Evolutionary conservation across 1,284 basidiomycete genomes (phyloP).

Genomic region (Malassezia psittaci): DNA sequence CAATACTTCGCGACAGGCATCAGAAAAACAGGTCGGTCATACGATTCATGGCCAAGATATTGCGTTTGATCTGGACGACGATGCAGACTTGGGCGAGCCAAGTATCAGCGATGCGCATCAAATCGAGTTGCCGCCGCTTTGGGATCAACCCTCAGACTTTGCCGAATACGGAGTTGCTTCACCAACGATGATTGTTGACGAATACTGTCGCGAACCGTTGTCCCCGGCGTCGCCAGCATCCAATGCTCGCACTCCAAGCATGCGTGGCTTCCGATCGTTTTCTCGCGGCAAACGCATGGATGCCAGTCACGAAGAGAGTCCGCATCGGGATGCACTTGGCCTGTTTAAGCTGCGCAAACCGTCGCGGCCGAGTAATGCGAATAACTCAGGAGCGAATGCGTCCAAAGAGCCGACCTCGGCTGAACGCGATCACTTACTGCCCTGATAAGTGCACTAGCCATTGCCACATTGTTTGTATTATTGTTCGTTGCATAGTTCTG

Average conservation of each 20-base stretch:
- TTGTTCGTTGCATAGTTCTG: background rate
- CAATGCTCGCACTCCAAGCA: background rate
- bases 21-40: background rate
- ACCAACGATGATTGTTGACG: conserved; percentile 16
- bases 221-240: background rate
- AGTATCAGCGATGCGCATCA: conserved; percentile 1
- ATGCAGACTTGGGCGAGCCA: conserved; percentile 9
- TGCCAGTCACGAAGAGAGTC: background rate
- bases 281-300: background rate
- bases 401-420: no score
- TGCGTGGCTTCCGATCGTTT: background rate
- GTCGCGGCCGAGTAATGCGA: background rate
- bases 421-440: no score
- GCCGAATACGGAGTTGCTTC: conserved; percentile 1
- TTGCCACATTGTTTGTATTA: background rate
- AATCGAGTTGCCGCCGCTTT: conserved; percentile 1
- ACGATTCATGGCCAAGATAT: background rate
- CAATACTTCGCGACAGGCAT: background rate
- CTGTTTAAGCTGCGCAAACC: conserved; percentile 3
- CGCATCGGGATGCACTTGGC: background rate
- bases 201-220: conserved; percentile 7
- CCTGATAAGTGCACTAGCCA: no score
- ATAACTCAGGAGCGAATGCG: no score
- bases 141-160: background rate
- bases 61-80: background rate